A percentile compares a stretch with the other conserved stretches of the same genome.
Evolutionary conservation across 306 rosid genomes (phyloP).

Genomic region (Vigna radiata): DNA sequence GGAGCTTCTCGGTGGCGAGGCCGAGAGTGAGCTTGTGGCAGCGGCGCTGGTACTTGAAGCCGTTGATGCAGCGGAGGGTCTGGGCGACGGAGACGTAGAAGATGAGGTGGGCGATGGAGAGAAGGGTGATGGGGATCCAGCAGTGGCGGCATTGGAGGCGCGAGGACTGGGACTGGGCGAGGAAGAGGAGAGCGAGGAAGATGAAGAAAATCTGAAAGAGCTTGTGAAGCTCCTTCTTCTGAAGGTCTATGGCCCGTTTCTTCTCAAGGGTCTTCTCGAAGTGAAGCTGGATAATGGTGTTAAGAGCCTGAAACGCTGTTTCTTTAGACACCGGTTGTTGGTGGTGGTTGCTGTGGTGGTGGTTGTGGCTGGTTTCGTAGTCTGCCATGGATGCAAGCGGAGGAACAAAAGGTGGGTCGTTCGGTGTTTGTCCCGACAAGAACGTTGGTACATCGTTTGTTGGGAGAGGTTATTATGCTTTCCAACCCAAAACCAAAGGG

Average conservation of each 20-base stretch:
- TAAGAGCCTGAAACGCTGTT: slow-evolving; percentile 76
- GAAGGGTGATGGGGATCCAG: slow-evolving; percentile 89
- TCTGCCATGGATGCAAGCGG: slow-evolving; percentile 44
- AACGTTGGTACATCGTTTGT: slow-evolving; percentile 16
- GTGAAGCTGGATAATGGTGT: slow-evolving; percentile 91
- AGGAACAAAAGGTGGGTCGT: too few species aligned
- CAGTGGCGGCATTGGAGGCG: slow-evolving; percentile 91
- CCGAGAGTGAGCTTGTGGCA: slow-evolving; percentile 96
- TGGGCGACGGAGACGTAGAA: slow-evolving; percentile 94
- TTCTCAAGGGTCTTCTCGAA: slow-evolving; percentile 94
- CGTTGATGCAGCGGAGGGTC: slow-evolving; percentile 85
- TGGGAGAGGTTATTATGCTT: not conserved
- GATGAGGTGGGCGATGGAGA: slow-evolving; percentile 81
- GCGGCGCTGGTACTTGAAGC: slow-evolving; percentile 90
- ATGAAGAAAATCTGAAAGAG: slow-evolving; percentile 82
- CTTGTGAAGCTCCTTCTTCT: slow-evolving; percentile 83
- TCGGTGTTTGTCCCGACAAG: not conserved
- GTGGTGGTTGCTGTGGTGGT: slow-evolving; percentile 40
- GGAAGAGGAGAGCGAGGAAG: slow-evolving; percentile 66
- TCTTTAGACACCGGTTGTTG: slow-evolving; percentile 65
- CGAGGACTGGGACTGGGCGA: slow-evolving; percentile 51
- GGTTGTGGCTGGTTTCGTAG: slow-evolving; percentile 46
- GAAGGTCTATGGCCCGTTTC: slow-evolving; percentile 86
- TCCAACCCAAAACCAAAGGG: not conserved
- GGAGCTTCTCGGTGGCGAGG: slow-evolving; percentile 76